Evolutionary conservation across 306 rosid genomes (phyloP), one percentile per base, ranked within the genome.

Genomic region (Parietaria judaica): DNA sequence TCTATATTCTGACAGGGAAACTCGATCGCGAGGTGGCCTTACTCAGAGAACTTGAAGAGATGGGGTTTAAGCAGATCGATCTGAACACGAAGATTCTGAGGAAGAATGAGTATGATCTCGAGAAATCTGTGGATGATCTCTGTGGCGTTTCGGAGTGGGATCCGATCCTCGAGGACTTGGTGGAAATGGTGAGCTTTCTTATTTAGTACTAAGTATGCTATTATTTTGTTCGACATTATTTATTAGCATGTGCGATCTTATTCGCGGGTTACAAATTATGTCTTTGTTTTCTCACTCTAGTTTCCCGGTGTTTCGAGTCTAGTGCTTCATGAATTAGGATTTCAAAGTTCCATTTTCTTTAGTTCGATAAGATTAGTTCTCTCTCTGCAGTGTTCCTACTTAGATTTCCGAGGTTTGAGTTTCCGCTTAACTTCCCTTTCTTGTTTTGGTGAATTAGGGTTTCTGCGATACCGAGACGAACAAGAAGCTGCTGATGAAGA

Each of bases 111-210:
- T 94, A 86, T 72, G 51, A 86, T 72, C 77, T 94, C 66, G 91
- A 81, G 72, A 81, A 76, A 71, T 78, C 94, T 10, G 71, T 94
- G 23, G 94, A 81, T 52, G 83, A 86, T 71, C 97, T 94, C 60
- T 94, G 99, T 8, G 91, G 81, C 56, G 80, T 74, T 70, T 31
- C 72, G 48, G 94, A 84, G 10, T 89, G 97, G 99, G 94, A 84
- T 64, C 97, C 95, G 1, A 79, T 94, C 31, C 95, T 94, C 69
- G 81, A 73, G 36, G 99, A 89, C 81, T 70, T 94, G 61, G 67
- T 64, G 15, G 94, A 86, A 67, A 89, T 94, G 99, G 99, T 89
- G 69, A 71, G 73, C 61, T 31, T 51, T 56, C 45, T 5, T 48
- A 36, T 36, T 41, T 41, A 8, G 45, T 23, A 23, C 31, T 23